A percentile compares a stretch with the other conserved stretches of the same genome.
These are phyloP conservation scores for Podaxis rugospora DNA, from an alignment of 768 basidiomycete species.

Conservation along the genomic window DNA sequence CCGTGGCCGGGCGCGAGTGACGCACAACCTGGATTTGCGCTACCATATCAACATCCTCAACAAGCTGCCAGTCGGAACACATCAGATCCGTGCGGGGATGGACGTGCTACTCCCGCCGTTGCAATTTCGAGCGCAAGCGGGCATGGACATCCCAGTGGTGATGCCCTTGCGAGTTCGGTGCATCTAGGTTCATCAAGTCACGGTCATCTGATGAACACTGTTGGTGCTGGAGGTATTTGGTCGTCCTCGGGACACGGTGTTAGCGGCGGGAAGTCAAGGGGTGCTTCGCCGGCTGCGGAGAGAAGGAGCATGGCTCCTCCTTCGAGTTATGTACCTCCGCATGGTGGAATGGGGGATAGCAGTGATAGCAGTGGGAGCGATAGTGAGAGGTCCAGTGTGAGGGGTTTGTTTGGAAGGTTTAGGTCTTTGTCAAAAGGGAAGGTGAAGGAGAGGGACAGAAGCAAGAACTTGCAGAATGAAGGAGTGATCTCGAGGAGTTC, in stretches of 20 bases:
- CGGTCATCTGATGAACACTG: background rate
- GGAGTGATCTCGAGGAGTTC: background rate
- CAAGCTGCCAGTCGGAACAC: background rate
- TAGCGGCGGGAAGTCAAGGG: background rate
- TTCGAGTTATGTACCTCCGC: conserved; percentile 7
- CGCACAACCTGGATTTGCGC: background rate
- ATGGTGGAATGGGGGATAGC: background rate
- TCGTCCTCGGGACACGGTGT: conserved; percentile 3
- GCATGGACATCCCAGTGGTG: conserved; percentile 4
- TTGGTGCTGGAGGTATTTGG: background rate
- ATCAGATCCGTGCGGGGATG: background rate
- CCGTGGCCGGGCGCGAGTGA: background rate
- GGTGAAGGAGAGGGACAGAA: background rate
- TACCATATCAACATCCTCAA: background rate
- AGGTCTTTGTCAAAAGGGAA: background rate
- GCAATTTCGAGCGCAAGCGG: background rate
- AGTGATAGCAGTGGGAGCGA: background rate
- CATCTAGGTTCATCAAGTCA: background rate
- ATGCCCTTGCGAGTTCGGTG: background rate
- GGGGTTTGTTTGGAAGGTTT: conserved; percentile 3
- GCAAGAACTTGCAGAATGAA: background rate
- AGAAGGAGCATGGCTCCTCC: background rate
- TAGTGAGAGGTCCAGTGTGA: conserved; percentile 2
- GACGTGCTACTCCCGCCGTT: too few species aligned
- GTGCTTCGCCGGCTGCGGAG: background rate